Conservation (phyloP, 768 basidiomycete genomes). For the Candolleomyces aberdarensis region DNA sequence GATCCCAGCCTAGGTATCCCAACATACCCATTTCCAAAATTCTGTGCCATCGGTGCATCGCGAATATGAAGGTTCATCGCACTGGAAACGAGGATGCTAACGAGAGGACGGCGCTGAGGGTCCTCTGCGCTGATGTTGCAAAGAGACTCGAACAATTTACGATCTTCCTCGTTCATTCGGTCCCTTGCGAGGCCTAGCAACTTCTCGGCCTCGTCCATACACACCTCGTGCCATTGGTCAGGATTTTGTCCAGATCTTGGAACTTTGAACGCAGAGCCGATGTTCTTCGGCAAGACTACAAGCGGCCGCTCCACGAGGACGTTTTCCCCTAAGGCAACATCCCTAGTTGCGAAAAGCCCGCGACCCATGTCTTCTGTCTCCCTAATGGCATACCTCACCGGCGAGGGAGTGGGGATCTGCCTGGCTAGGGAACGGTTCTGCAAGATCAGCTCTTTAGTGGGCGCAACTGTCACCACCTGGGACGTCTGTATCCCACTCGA, state of each 20-base stretch:
- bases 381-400: background rate
- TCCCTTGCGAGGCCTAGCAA: background rate
- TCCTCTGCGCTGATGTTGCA: background rate
- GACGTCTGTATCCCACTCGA: background rate
- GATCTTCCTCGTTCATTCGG: background rate
- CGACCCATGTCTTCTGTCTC: background rate
- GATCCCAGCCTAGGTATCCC: conserved; percentile 6
- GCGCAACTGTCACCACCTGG: conserved; percentile 4
- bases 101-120: background rate
- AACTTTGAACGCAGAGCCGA: background rate
- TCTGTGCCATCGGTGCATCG: background rate
- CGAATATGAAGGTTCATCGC: background rate
- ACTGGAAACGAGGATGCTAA: conserved; percentile 7
- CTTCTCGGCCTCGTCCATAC: conserved; percentile 1
- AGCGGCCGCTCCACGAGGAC: conserved; percentile 13
- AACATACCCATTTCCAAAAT: background rate
- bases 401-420: background rate
- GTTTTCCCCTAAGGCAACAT: conserved; percentile 5
- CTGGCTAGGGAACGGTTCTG: background rate
- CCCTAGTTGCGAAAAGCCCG: conserved; percentile 6
- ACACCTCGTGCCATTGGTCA: conserved; percentile 13
- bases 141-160: background rate
- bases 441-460: background rate
- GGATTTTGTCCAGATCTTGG: conserved; percentile 3
- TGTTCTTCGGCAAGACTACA: conserved; percentile 7